phyloP scores from a whole-genome alignment of 179 eudicot genomes.

The Spergularia azorica region DNA sequence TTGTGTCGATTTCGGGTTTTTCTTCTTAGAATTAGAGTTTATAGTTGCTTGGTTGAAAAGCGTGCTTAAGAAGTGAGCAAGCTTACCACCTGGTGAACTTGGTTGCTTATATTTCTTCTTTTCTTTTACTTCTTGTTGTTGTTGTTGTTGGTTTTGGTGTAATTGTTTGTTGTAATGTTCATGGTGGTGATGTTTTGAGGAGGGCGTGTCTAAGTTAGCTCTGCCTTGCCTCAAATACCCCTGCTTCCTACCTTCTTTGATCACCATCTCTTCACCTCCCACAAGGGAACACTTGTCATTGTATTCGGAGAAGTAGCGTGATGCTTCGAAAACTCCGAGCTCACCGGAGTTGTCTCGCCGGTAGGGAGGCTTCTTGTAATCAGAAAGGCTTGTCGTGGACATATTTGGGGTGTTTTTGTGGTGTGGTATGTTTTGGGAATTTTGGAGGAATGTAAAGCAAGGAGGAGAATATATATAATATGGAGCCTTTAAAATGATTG shows the following conservation, averaged over 20 bases:
- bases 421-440: background rate
- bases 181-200: slow-evolving; percentile 29
- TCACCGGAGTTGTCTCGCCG: slow-evolving; percentile 59
- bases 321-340: slow-evolving; percentile 82
- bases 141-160: slow-evolving; percentile 20
- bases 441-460: background rate
- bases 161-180: slow-evolving; percentile 28
- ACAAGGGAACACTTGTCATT: slow-evolving; percentile 31
- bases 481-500: slow-evolving; percentile 28
- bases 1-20: slow-evolving; percentile 39
- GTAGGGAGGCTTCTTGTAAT: slow-evolving; percentile 47
- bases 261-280: slow-evolving; percentile 18
- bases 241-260: slow-evolving; percentile 34
- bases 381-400: slow-evolving; percentile 29
- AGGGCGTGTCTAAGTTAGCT: slow-evolving; percentile 68
- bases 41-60: slow-evolving; percentile 56
- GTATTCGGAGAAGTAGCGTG: slow-evolving; percentile 60
- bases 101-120: slow-evolving; percentile 72
- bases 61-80: slow-evolving; percentile 77
- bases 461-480: slow-evolving; percentile 20
- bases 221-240: slow-evolving; percentile 42
- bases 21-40: slow-evolving; percentile 56
- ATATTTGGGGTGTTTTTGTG: slow-evolving; percentile 19
- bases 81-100: slow-evolving; percentile 85
- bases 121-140: slow-evolving; percentile 31